Base-by-base conservation (phyloP, 169 alveolate genomes). In the Plasmodium reichenowi region DNA sequence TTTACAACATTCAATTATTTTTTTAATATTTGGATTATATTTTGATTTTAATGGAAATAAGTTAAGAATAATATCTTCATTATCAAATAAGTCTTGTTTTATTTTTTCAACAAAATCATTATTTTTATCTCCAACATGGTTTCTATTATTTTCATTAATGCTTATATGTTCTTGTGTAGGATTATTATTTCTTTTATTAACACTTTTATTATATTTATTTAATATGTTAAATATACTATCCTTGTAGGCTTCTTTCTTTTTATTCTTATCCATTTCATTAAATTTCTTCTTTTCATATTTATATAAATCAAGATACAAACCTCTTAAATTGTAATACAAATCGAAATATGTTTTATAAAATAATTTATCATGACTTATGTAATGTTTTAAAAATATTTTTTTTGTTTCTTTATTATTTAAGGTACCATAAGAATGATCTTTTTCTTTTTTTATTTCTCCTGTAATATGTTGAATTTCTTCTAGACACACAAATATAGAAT, bases 381-480 rank as follows among this genome's bases (percentile, higher is more conserved):
- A 86, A 70, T 86, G 29, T 22, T 86, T 86, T 56, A 86, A 67
- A 8, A 62, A 13, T 13, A 86, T 71, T 48, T 54, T 59, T 2
- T 60, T 70, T 2, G 58, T 7, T 6, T 43, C 60, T 24, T 58
- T 86, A 26, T 13, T 45, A 64, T 70, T 72, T 64, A 86, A 54
- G 2, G 68, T 60, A 12, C 92, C 92, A 72, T 71, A 86, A 26
- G 86, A 86, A 32, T 71, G 72, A 63, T 86, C 92, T 86, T 86
- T 86, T 7, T 86, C 32, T 74, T 59, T 86, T 72, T 86, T 86
- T 13, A 86, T 73, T 17, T 86, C 92, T 15, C 92, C 92, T 5
- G 87, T 72, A 20, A 86, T 59, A 67, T 86, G 60, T 47, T 60
- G 71, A 7, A 86, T 86, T 54, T 86, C 92, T 59, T 86, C 92